Evolutionary conservation across 2,329 filamentous ascomycete species (phyloP).

Genomic region (Clarireedia sp.): DNA sequence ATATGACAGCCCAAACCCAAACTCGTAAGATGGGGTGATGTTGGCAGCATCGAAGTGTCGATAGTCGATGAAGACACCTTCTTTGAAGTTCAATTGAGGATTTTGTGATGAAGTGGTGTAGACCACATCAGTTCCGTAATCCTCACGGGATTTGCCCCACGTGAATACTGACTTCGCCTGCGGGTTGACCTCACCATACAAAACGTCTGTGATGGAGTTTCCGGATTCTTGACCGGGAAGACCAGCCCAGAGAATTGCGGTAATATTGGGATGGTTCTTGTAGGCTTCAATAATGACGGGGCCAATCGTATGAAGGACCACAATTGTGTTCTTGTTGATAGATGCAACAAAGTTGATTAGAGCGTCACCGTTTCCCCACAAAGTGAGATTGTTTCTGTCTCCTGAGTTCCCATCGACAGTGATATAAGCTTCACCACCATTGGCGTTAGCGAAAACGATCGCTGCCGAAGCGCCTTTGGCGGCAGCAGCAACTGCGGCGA

Average conservation of each 20-base stretch:
- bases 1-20: conserved; percentile 74
- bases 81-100: conserved; percentile 58
- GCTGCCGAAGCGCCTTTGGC: conserved; percentile 56
- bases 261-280: conserved; percentile 69
- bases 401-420: conserved; percentile 73
- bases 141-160: conserved; percentile 53
- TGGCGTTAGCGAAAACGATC: conserved; percentile 84
- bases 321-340: conserved; percentile 78
- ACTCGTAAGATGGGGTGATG: conserved; percentile 67
- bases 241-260: conserved; percentile 76
- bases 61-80: conserved; percentile 79
- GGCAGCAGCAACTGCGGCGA: conserved; percentile 55
- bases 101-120: conserved; percentile 59
- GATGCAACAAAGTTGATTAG: conserved; percentile 74
- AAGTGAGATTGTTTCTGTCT: conserved; percentile 84
- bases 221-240: conserved; percentile 81
- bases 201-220: conserved; percentile 70
- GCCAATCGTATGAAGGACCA: conserved; percentile 80
- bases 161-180: conserved; percentile 74
- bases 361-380: conserved; percentile 76
- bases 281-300: conserved; percentile 70
- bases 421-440: conserved; percentile 83
- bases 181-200: conserved; percentile 75
- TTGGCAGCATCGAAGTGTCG: conserved; percentile 59
- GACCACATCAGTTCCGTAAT: conserved; percentile 37